These are phyloP conservation scores for Phyllostachys edulis DNA, from an alignment of 176 grass and related monocot species.

Conservation along the genomic window DNA sequence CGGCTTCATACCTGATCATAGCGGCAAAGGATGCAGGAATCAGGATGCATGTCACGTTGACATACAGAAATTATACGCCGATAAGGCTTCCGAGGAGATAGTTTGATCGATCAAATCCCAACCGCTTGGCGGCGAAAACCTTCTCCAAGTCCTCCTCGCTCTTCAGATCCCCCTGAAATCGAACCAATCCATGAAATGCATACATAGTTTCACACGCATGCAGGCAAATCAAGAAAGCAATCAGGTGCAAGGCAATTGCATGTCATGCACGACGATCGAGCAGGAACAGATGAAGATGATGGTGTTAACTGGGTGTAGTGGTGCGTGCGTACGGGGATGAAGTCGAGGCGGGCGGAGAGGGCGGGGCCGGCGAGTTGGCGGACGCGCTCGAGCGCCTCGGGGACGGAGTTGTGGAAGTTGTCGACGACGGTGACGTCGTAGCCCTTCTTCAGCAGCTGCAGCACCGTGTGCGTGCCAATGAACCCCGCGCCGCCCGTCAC, in stretches of 20 bases:
- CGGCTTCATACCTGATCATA: slow-evolving; percentile 75
- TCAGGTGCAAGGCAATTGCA: background rate
- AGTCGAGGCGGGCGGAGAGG: slow-evolving; percentile 59
- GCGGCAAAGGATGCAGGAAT: background rate
- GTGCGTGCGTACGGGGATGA: slow-evolving; percentile 48
- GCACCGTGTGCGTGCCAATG: slow-evolving; percentile 93
- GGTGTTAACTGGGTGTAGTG: background rate
- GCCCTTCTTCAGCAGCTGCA: slow-evolving; percentile 70
- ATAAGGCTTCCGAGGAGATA: background rate
- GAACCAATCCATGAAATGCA: slow-evolving; percentile 2
- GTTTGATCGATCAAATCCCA: background rate
- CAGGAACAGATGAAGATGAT: background rate
- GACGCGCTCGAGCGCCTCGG: slow-evolving; percentile 78
- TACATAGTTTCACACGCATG: background rate
- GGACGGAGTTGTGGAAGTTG: slow-evolving; percentile 94
- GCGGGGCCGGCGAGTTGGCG: slow-evolving; percentile 67
- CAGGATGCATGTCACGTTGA: background rate
- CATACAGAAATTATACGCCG: too few species aligned
- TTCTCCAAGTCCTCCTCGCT: slow-evolving; percentile 69
- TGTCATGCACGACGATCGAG: background rate
- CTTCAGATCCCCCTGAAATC: slow-evolving; percentile 68
- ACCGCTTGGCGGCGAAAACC: slow-evolving; percentile 54
- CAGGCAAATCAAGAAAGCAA: background rate
- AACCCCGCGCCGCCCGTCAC: slow-evolving; percentile 91
- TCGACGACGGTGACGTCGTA: slow-evolving; percentile 75